phyloP scores from a whole-genome alignment of 257 asterid genomes.

The Agastache rugosa region DNA sequence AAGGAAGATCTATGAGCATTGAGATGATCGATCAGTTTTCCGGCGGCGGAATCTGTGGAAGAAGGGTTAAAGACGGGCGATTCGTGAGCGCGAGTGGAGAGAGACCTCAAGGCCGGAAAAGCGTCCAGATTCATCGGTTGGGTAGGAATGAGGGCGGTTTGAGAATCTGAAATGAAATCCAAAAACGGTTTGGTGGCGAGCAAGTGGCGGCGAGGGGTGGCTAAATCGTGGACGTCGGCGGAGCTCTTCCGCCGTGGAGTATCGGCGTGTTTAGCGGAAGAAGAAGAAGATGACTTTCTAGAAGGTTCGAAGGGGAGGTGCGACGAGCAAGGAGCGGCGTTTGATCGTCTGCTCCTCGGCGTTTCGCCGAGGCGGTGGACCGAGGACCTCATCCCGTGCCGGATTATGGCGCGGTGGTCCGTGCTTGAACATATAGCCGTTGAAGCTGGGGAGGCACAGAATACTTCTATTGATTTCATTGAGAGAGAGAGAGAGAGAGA shows the following conservation, averaged over 20 bases:
- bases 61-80: conserved; percentile 50
- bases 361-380: conserved; percentile 45
- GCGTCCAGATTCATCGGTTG: conserved; percentile 31
- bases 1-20: conserved; percentile 43
- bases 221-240: conserved; percentile 56
- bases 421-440: conserved; percentile 89
- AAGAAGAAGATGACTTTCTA: conserved; percentile 33
- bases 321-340: conserved; percentile 61
- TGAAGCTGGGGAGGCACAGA: conserved; percentile 87
- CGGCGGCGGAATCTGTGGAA: not conserved
- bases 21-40: conserved; percentile 40
- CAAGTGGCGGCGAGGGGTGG: conserved; percentile 50
- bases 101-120: conserved; percentile 46
- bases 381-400: conserved; percentile 39
- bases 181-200: conserved; percentile 55
- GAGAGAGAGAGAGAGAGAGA: not conserved
- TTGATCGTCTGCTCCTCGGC: conserved; percentile 32
- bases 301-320: conserved; percentile 69
- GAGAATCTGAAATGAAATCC: conserved; percentile 39
- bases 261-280: conserved; percentile 41
- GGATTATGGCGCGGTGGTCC: conserved; percentile 63
- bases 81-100: conserved; percentile 52
- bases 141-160: conserved; percentile 37
- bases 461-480: conserved; percentile 76
- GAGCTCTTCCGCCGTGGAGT: conserved; percentile 65